Evolutionary conservation across 31 red algal species (phyloP), one percentile per base, ranked within the genome.

Genomic region (Porphyra umbilicalis): DNA sequence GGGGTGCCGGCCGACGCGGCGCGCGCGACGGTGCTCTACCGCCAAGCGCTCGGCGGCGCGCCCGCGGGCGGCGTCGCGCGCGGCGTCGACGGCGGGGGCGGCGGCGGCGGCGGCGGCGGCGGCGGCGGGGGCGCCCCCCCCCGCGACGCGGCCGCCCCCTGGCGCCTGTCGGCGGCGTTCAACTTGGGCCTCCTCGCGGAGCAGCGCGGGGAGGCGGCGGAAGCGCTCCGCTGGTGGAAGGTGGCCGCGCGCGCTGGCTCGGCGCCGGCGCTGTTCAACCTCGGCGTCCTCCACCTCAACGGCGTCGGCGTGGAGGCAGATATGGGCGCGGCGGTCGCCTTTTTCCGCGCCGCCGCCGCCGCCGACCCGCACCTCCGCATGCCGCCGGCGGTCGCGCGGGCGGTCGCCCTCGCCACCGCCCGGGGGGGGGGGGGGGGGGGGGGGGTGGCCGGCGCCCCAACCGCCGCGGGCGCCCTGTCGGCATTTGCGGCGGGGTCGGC

Each of bases 241-340:
- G 32, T 90, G 18, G 79, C 88, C 32, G 92, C 92, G 13, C 67
- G 75, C 1, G 74, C 86, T 7, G 92, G 92, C 33, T 87, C 81
- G 39, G 71, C 92, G 33, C 82, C 82, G 33, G 88, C 92, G 8
- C 86, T 94, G 88, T 94, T 88, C 46, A 94, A 94, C 79, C 81
- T 94, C 39, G 92, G 92, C 32, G 92, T 94, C 25, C 85, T 94
- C 83, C 42, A 67, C 76, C 84, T 94, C 68, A 94, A 94, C 36
- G 92, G 92, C 32, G 78, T 80, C 57, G 92, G 92, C n/a, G 89
- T 87, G 34, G 88, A 90, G 6, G 79, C 88, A 79, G 92, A 94
- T 39, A 87, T 84, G n/a, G 74, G 44, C 75, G 10, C 71, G 15
- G 92, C 92, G 37, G 40, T 80, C 42, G 80, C 44, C 34, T 94